Evolutionary conservation across 2,329 filamentous ascomycete genomes (phyloP).

Genomic region (Beauveria varroae): DNA sequence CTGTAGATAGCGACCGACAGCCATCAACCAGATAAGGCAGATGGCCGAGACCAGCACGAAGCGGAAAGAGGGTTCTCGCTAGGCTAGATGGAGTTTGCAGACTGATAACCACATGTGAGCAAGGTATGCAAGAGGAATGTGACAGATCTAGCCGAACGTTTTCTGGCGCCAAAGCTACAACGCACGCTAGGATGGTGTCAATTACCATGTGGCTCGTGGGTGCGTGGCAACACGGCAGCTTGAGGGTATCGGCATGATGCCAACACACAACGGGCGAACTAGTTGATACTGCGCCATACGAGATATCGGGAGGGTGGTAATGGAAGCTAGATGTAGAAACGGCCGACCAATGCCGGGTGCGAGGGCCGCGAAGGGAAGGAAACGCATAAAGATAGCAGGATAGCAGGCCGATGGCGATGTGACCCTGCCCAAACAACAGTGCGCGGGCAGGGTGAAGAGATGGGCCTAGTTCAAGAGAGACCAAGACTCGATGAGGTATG

Average conservation of each 20-base stretch:
- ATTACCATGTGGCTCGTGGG: not conserved
- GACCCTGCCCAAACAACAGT: too few species aligned
- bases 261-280: not conserved
- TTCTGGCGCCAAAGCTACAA: too few species aligned
- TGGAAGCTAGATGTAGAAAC: not conserved
- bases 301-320: not conserved
- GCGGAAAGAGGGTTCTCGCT: not conserved
- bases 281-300: not conserved
- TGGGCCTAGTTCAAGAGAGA: too few species aligned
- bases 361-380: not conserved
- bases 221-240: not conserved
- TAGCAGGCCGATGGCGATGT: not conserved
- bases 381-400: not conserved
- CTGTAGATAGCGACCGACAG: not conserved
- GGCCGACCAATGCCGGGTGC: too few species aligned
- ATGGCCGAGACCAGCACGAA: not conserved
- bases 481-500: not conserved
- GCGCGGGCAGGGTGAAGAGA: too few species aligned
- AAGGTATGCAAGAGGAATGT: not conserved
- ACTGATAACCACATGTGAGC: not conserved
- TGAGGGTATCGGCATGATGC: not conserved
- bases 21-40: not conserved
- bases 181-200: too few species aligned
- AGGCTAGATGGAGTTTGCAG: not conserved
- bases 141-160: not conserved